Evolutionary conservation across 495 filamentous ascomycete genomes (phyloP).

Genomic region (Xylaria curta): DNA sequence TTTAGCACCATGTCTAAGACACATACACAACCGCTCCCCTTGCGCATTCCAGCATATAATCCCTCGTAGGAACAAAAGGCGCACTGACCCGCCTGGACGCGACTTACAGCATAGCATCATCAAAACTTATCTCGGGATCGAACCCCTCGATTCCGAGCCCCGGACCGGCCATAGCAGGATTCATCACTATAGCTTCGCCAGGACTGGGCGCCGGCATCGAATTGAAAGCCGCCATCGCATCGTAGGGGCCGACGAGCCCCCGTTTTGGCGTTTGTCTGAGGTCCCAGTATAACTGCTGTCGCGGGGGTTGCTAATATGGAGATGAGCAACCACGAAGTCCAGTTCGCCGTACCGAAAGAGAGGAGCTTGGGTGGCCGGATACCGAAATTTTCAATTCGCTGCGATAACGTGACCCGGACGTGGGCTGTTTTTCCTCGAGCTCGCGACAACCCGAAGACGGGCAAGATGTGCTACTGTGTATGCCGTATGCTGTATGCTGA

Average conservation of each 20-base stretch:
- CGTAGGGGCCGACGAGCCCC: conserved; percentile 34
- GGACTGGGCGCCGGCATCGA: conserved; percentile 50
- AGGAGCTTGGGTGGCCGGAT: neutral
- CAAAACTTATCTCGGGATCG: conserved; percentile 51
- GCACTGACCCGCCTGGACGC: neutral
- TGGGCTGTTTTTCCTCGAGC: neutral
- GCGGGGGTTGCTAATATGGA: neutral
- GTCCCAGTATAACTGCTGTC: neutral
- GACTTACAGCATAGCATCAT: conserved; percentile 55
- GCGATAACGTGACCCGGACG: neutral
- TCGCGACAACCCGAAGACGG: neutral
- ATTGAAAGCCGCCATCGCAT: conserved; percentile 59
- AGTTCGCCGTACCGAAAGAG: neutral
- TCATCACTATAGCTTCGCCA: conserved; percentile 49
- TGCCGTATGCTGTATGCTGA: conserved; percentile 14
- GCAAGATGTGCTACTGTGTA: neutral
- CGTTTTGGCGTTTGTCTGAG: conserved; percentile 10
- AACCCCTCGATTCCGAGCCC: conserved; percentile 49
- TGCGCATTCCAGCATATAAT: neutral
- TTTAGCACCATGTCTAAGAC: conserved; percentile 23
- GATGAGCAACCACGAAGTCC: neutral
- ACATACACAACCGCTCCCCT: neutral
- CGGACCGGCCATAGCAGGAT: conserved; percentile 31
- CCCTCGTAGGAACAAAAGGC: neutral
- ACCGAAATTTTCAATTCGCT: conserved; percentile 5